Evolutionary conservation across 345 rosid species (phyloP).

Genomic region (Rhodamnia rubescens): DNA sequence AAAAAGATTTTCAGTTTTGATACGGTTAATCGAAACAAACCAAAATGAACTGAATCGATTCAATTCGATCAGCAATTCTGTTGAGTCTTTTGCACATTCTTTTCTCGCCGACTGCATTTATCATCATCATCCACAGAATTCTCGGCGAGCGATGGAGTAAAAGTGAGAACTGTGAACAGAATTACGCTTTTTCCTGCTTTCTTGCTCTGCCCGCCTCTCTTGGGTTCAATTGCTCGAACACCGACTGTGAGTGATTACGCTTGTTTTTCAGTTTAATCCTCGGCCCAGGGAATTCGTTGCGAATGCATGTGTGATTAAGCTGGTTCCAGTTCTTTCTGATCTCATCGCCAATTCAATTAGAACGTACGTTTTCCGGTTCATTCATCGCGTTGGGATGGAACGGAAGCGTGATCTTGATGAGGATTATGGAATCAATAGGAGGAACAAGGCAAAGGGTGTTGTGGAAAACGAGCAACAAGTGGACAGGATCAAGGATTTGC

Average conservation of each 20-base stretch:
- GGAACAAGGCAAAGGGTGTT: neutral
- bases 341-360: neutral
- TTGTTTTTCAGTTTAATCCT: neutral
- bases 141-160: too few relatives aligned
- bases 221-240: neutral
- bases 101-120: too few relatives aligned
- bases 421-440: neutral
- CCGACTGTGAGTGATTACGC: neutral
- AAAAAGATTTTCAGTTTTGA: too few relatives aligned
- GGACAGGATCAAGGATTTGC: constrained; percentile 5
- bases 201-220: neutral
- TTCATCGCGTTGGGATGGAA: neutral
- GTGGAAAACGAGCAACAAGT: neutral
- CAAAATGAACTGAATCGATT: too few relatives aligned
- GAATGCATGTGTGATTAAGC: neutral
- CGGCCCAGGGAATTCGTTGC: neutral
- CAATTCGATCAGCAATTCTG: too few relatives aligned
- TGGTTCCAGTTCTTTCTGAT: neutral
- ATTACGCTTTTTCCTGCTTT: too few relatives aligned
- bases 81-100: too few relatives aligned
- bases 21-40: too few relatives aligned
- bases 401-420: neutral
- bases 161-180: too few relatives aligned
- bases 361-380: neutral
- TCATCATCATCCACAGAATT: too few relatives aligned